Conservation (phyloP, 2,329 filamentous ascomycete species). For the Venturia aucupariae region DNA sequence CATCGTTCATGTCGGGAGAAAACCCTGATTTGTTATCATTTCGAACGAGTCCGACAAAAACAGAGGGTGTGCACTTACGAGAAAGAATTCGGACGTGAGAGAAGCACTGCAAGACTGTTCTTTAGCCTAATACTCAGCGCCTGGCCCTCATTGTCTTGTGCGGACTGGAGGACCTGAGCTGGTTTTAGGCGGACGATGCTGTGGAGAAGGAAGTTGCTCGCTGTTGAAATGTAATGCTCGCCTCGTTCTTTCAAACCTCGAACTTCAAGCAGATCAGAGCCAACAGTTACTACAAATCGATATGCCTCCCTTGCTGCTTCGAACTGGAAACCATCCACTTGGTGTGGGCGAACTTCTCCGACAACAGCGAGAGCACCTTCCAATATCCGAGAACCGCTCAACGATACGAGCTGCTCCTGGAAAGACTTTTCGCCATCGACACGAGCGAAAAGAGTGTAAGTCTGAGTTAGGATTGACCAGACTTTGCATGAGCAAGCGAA, state of each 20-base stretch:
- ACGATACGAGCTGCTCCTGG: neutral
- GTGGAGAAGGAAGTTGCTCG: slow-evolving; percentile 1
- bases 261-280: slow-evolving; percentile 14
- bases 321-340: slow-evolving; percentile 6
- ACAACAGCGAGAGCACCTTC: slow-evolving; percentile 3
- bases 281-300: slow-evolving; percentile 14
- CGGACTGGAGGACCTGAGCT: neutral
- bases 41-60: neutral
- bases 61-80: neutral
- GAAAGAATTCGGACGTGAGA: neutral
- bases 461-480: slow-evolving; percentile 9
- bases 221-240: slow-evolving; percentile 14
- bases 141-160: slow-evolving; percentile 2
- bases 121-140: neutral
- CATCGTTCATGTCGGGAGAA: neutral
- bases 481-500: slow-evolving; percentile 1
- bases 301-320: slow-evolving; percentile 14
- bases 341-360: slow-evolving; percentile 8
- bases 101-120: neutral
- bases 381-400: neutral
- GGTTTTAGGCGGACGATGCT: neutral
- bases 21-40: neutral
- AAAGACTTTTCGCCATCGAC: slow-evolving; percentile 7
- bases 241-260: slow-evolving; percentile 14
- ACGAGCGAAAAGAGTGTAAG: neutral